Conservation (phyloP, 192 early-diverging fungal species). For the Oehlia diaphana region DNA sequence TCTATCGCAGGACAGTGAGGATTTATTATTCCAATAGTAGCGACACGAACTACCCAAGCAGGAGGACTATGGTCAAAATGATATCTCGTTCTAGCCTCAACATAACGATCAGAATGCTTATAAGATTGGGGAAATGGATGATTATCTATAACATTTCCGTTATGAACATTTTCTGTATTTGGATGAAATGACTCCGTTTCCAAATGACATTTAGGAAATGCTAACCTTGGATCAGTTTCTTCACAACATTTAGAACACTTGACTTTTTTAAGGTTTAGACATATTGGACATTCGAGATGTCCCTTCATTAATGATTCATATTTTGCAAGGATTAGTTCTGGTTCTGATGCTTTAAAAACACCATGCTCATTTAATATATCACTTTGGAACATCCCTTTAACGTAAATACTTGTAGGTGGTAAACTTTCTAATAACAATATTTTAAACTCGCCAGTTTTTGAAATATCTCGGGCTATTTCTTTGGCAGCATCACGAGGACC, state of each 20-base stretch:
- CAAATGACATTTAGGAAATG: neutral
- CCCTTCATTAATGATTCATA: constrained; percentile 2
- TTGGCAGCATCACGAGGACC: constrained; percentile 19
- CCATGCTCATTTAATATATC: neutral
- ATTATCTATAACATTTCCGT: neutral
- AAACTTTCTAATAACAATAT: constrained; percentile 16
- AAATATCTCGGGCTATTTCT: neutral
- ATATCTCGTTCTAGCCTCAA: neutral
- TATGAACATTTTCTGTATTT: neutral
- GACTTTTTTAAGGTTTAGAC: neutral
- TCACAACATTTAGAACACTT: constrained; percentile 17
- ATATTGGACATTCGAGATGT: neutral
- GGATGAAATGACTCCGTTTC: neutral
- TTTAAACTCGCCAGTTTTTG: neutral
- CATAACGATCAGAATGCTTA: neutral
- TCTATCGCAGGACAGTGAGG: neutral
- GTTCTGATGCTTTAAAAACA: constrained; percentile 11
- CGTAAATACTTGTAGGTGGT: neutral
- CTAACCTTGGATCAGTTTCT: constrained; percentile 20
- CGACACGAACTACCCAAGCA: neutral
- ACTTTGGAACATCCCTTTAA: neutral
- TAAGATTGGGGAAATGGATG: neutral
- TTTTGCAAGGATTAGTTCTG: neutral
- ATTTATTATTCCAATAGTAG: neutral
- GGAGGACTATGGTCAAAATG: neutral